Conservation (phyloP, 306 rosid genomes). For the Dalbergia oliveri region DNA sequence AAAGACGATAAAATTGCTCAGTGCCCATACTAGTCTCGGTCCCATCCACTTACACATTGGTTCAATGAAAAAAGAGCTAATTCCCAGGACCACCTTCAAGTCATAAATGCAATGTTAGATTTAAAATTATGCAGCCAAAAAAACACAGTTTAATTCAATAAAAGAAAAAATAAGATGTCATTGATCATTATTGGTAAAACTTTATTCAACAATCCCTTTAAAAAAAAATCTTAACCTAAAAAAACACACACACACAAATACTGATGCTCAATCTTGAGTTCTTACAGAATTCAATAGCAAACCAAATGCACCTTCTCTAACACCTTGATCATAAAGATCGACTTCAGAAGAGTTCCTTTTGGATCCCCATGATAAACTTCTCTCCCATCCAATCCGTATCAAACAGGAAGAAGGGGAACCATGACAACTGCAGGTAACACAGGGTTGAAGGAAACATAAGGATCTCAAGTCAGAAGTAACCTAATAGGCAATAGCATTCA, state of each 20-base stretch:
- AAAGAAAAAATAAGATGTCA: constrained; percentile 15
- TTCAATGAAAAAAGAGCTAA: constrained; percentile 91
- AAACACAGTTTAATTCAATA: constrained; percentile 11
- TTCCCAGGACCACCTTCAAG: constrained; percentile 89
- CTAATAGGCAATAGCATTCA: constrained; percentile 38
- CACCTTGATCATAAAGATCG: constrained; percentile 83
- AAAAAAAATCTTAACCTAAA: not conserved
- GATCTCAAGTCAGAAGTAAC: constrained; percentile 43
- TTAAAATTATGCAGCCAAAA: constrained; percentile 15
- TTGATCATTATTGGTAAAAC: not conserved
- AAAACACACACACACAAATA: not conserved
- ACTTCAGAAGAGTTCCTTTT: constrained; percentile 64
- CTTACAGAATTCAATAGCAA: constrained; percentile 99
- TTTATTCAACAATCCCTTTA: constrained; percentile 2
- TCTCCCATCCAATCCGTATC: constrained; percentile 99
- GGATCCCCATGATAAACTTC: constrained; percentile 99
- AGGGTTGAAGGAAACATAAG: constrained; percentile 38
- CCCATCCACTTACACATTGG: constrained; percentile 96
- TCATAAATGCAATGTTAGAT: constrained; percentile 39
- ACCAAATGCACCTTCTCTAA: constrained; percentile 99
- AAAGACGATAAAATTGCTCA: constrained; percentile 94
- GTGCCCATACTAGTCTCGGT: constrained; percentile 90
- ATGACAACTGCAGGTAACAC: constrained; percentile 74
- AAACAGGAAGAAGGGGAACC: constrained; percentile 98
- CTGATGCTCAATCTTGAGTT: constrained; percentile 63